Percentiles rank a stretch among this genome's conserved stretches.
phyloP scores from a whole-genome alignment of 1,139 yeast species.

The Diutina mesorugosa region DNA sequence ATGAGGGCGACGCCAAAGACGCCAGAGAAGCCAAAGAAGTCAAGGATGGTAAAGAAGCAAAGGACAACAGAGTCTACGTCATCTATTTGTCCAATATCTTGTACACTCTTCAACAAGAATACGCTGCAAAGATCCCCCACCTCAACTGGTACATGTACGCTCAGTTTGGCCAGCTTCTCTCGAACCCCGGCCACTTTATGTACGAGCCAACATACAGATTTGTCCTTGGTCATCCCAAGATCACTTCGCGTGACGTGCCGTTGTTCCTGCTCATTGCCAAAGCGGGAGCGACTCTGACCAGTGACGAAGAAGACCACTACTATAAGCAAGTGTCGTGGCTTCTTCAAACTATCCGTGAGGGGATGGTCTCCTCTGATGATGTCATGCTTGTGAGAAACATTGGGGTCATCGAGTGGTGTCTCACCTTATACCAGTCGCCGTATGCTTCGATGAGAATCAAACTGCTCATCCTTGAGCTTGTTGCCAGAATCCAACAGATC shows the following conservation, averaged over 20 bases:
- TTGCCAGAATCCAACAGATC: slow-evolving; percentile 38
- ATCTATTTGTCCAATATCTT: slow-evolving; percentile 51
- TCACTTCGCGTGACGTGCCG: slow-evolving; percentile 53
- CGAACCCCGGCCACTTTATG: slow-evolving; percentile 58
- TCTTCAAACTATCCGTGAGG: slow-evolving; percentile 32
- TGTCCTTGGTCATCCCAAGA: slow-evolving; percentile 42
- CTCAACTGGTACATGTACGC: slow-evolving; percentile 32
- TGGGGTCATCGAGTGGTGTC: slow-evolving; percentile 55
- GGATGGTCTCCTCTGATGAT: slow-evolving; percentile 25
- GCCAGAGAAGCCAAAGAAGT: slow-evolving; percentile 24
- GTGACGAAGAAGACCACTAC: slow-evolving; percentile 33
- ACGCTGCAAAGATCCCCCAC: slow-evolving; percentile 16
- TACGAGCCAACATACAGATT: slow-evolving; percentile 58
- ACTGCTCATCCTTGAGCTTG: slow-evolving; percentile 24
- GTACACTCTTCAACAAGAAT: slow-evolving; percentile 22
- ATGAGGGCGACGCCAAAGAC: slow-evolving; percentile 26
- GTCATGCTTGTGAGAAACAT: slow-evolving; percentile 35
- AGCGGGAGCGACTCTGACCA: slow-evolving; percentile 20
- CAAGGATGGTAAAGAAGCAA: slow-evolving; percentile 17
- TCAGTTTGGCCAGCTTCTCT: slow-evolving; percentile 40
- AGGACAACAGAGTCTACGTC: slow-evolving; percentile 10
- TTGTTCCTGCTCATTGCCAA: slow-evolving; percentile 34
- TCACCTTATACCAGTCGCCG: slow-evolving; percentile 42
- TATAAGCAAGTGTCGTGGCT: slow-evolving; percentile 58
- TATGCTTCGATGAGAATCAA: slow-evolving; percentile 28